Evolutionary conservation across 768 basidiomycete genomes (phyloP), one percentile per base, ranked within the genome.

Genomic region (Lactarius sp.): DNA sequence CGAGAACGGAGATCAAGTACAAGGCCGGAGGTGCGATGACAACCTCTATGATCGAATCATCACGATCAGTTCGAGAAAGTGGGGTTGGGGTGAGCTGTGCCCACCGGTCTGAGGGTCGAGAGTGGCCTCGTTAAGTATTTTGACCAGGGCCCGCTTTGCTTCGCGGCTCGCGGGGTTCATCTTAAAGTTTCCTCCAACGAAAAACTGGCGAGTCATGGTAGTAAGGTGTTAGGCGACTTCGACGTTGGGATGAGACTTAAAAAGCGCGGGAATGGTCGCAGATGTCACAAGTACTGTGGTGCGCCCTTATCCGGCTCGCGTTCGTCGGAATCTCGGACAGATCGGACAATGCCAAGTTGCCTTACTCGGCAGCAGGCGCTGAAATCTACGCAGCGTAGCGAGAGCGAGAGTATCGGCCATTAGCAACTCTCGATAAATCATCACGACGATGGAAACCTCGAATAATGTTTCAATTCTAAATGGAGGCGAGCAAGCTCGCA

Each of bases 131-230:
- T 97, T 97, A 59, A 99, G 77, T 54, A 79, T 72, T 56, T 83
- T 75, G 69, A 92, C 76, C 71, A 99, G 83, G 50, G 78, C 76
- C 67, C 77, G 77, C 75, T 89, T 87, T 69, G 85, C 81, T 67
- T 81, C 80, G 67, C 79, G 79, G 42, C 86, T 83, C 62, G 79
- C 78, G 34, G 90, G 90, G 80, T 98, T 96, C 87, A 98, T 88
- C 81, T 98, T 99, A 85, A 96, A 98, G 83, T 98, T 98, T 36
- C 94, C 92, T 66, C 96, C 96, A 70, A 92, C 94, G 73, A 97
- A 95, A 79, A 95, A 96, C 75, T 85, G 79, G 72, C 93, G 92
- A 66, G 87, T 63, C 90, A 90, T 89, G 44, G 55, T 60, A 34
- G 65, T 22, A 54, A 34, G 33, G 7, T 54, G 64, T 53, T 39